Evolutionary conservation across 345 rosid species (phyloP), one percentile per base, ranked within the genome.

Genomic region (Salix purpurea): DNA sequence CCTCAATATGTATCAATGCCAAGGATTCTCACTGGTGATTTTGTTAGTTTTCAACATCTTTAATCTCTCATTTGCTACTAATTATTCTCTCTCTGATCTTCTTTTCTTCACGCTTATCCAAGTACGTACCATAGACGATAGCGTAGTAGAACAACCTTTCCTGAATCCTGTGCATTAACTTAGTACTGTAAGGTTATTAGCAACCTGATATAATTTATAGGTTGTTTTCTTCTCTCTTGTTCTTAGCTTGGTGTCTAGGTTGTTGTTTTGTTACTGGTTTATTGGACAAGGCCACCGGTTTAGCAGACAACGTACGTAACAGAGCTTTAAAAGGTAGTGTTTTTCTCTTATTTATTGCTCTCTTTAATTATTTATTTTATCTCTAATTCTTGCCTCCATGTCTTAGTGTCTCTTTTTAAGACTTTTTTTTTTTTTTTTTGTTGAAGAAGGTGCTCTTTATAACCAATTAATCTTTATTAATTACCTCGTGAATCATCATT

Each of bases 261-360:
- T 42, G 89, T 83, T 86, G 83, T 77, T 82, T 79, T 80, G 82
- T 81, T 79, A 84, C 84, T 75, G 88, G 75, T 79, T 77, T 79
- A 74, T 79, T 79, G 85, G 87, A 79, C 87, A 86, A 70, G 76
- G 78, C 75, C 70, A 71, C 86, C 84, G 85, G 72, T 80, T 82
- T 74, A 80, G 70, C 86, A 83, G 89, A 77, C 64, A 76, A 52
- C 34, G 76, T 54, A 52, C 34, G 76, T 54, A 52, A 75, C 84
- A 80, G 86, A 71, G 70, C 71, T 81, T 78, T 74, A 69, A 81
- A 83, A 32, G 87, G 89, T 80, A 76, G 56, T 30, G 6, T 54
- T 21, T 76, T 39, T 23, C 34, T 39, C 21, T 40, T 2, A 60
- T 60, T 19, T 23, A 23, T 75, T 65, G 28, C 62, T 26, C 62